phyloP scores from a whole-genome alignment of 805 yeast genomes.

The Metschnikowia borealis region DNA sequence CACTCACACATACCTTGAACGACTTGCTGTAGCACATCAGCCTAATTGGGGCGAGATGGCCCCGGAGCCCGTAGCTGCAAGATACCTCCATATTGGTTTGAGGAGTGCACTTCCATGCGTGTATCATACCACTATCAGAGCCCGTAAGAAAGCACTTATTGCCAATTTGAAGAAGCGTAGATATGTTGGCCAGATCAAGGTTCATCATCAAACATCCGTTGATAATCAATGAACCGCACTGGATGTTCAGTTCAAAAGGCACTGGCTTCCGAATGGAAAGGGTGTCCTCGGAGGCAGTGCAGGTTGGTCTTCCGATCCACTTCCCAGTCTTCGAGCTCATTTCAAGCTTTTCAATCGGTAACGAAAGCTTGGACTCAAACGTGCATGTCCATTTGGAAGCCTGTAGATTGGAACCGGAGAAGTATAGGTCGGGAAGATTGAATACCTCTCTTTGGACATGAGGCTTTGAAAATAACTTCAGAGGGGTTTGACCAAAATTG shows the following conservation, averaged over 20 bases:
- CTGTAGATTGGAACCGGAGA: constrained; percentile 19
- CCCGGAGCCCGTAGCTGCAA: constrained; percentile 47
- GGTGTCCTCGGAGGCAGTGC: constrained; percentile 36
- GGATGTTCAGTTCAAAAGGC: constrained; percentile 13
- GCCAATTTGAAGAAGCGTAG: constrained; percentile 39
- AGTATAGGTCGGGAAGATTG: constrained; percentile 34
- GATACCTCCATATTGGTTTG: constrained; percentile 28
- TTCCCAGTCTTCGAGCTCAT: constrained; percentile 35
- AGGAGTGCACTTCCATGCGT: constrained; percentile 49
- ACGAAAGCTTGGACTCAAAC: constrained; percentile 40
- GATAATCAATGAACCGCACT: constrained; percentile 33
- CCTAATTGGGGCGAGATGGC: constrained; percentile 49
- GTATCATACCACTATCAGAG: constrained; percentile 55
- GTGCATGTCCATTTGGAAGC: constrained; percentile 20
- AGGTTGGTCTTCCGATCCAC: constrained; percentile 52
- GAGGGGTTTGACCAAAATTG: constrained; percentile 89
- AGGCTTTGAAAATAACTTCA: constrained; percentile 62
- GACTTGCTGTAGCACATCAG: constrained; percentile 48
- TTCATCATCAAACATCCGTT: constrained; percentile 43
- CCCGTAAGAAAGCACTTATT: constrained; percentile 45
- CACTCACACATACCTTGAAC: constrained; percentile 51
- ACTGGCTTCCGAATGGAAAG: constrained; percentile 32
- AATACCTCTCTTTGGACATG: constrained; percentile 52
- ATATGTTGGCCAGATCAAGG: constrained; percentile 38
- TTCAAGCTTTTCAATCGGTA: constrained; percentile 44